Conservation (phyloP, 164 flowering plant species). For the Stephania japonica region DNA sequence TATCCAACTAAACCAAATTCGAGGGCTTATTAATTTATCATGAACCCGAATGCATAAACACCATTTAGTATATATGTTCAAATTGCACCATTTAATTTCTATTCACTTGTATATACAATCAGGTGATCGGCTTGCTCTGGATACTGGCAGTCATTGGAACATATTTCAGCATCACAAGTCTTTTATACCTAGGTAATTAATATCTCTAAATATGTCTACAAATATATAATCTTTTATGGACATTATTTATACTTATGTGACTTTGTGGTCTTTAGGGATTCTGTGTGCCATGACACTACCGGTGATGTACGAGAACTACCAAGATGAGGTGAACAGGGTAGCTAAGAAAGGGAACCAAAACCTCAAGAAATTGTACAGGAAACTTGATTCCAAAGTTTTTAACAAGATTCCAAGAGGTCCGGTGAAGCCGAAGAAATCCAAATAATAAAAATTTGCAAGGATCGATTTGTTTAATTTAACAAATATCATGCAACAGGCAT, state of each 20-base stretch:
- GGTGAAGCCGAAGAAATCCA: constrained; percentile 45
- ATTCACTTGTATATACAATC: constrained; percentile 5
- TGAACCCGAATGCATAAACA: background rate
- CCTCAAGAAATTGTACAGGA: constrained; percentile 36
- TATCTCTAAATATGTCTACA: background rate
- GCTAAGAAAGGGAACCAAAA: constrained; percentile 22
- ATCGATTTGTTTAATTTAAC: too few relatives aligned
- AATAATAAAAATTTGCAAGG: background rate
- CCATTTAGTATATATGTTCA: too few relatives aligned
- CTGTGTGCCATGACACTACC: constrained; percentile 44
- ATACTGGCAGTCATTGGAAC: constrained; percentile 54
- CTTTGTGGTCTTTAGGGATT: constrained; percentile 22
- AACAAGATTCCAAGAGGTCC: constrained; percentile 77
- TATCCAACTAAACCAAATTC: background rate
- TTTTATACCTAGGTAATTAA: constrained; percentile 50
- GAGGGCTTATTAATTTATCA: background rate
- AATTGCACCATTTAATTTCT: background rate
- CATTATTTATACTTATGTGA: background rate
- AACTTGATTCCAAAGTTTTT: constrained; percentile 46
- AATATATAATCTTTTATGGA: background rate
- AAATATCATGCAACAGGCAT: too few relatives aligned
- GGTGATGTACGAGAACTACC: constrained; percentile 44
- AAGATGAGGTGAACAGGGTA: constrained; percentile 54
- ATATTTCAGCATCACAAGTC: constrained; percentile 45
- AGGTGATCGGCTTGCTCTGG: constrained; percentile 45